Percentiles rank a stretch among this genome's conserved stretches.
Evolutionary conservation across 2,329 filamentous ascomycete species (phyloP).

Genomic region (Verticillium albo-atrum): DNA sequence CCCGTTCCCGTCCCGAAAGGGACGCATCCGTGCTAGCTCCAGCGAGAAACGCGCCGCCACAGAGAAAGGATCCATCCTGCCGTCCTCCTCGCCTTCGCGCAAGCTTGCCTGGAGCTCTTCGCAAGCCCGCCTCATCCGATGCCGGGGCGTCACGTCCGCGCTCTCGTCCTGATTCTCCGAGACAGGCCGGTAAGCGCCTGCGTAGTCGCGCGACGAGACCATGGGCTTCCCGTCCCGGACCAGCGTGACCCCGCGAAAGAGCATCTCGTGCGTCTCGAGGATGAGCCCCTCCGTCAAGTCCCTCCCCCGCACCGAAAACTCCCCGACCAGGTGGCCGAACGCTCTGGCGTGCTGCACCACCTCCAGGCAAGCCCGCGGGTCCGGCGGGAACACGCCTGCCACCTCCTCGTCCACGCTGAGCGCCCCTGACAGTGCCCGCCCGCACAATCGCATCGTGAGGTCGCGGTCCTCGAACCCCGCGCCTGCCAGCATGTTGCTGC

Average conservation of each 20-base stretch:
- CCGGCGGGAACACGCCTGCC: neutral
- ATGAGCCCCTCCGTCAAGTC: neutral
- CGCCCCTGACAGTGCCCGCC: neutral
- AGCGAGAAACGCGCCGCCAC: conserved; percentile 11
- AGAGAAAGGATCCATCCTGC: conserved; percentile 13
- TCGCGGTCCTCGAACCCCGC: neutral
- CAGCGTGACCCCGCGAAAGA: neutral
- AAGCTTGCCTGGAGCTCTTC: conserved; percentile 9
- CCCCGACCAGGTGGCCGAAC: neutral
- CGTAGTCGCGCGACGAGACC: neutral
- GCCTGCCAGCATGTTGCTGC: neutral
- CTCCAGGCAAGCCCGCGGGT: neutral
- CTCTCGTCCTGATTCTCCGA: neutral
- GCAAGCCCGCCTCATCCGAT: conserved; percentile 9
- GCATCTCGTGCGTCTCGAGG: neutral
- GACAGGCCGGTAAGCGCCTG: neutral
- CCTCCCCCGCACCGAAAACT: neutral
- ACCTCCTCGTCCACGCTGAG: neutral
- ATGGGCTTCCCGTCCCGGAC: neutral
- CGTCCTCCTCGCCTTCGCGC: neutral
- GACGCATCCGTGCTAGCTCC: conserved; percentile 14
- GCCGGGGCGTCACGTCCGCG: neutral
- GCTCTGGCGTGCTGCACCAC: neutral
- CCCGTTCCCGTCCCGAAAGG: conserved; percentile 16
- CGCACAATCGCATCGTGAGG: neutral